Evolutionary conservation across 2,329 filamentous ascomycete genomes (phyloP).

Genomic region (Periconia macrospinosa): DNA sequence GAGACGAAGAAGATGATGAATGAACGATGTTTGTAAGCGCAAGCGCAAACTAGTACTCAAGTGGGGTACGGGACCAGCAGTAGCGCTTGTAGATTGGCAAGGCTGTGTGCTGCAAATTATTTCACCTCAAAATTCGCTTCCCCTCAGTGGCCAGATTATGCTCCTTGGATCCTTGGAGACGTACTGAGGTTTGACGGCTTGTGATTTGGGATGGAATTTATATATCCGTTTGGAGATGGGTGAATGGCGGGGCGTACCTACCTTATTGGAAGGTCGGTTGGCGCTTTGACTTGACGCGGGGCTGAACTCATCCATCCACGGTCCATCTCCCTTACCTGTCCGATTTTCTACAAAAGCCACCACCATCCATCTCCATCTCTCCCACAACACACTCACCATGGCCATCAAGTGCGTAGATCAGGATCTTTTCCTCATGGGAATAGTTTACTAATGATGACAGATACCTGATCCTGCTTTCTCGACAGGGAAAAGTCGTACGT

Average conservation of each 20-base stretch:
- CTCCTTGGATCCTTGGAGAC: no score
- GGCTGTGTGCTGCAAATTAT: no score
- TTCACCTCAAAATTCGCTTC: no score
- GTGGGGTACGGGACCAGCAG: background rate
- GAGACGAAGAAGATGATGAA: background rate
- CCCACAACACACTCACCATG: constrained; percentile 48
- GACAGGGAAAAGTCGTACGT: constrained; percentile 98
- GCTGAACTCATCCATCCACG: constrained; percentile 5
- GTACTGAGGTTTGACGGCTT: no score
- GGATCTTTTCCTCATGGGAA: background rate
- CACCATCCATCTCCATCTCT: constrained; percentile 11
- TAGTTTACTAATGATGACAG: constrained; percentile 51
- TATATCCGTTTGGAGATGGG: no score
- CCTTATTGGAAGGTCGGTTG: background rate
- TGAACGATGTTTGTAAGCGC: constrained; percentile 25
- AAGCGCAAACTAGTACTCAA: background rate
- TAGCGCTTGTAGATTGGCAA: no score
- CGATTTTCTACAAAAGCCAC: constrained; percentile 12
- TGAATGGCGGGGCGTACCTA: background rate
- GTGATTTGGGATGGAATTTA: no score
- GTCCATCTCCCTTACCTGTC: constrained; percentile 5
- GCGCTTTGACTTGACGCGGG: constrained; percentile 17
- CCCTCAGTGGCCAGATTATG: no score
- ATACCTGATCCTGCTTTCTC: constrained; percentile 95
- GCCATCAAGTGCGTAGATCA: constrained; percentile 56